Evolutionary conservation across 1,284 basidiomycete species (phyloP).

Genomic region (Cutaneotrichosporon sp.): DNA sequence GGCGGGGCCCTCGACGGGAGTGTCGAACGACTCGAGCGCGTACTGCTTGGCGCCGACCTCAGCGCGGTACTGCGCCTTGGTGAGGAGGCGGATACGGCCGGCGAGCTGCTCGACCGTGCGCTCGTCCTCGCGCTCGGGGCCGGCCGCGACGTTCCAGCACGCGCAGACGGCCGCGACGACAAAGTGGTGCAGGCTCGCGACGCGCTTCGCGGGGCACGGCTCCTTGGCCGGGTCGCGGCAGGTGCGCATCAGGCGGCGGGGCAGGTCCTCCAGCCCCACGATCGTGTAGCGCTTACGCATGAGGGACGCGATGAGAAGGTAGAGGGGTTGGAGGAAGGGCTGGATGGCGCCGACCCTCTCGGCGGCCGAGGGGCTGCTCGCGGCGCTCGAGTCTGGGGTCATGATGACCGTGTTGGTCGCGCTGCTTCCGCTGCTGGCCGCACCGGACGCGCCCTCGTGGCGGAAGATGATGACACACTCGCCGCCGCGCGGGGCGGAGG

Average conservation of each 20-base stretch:
- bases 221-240: background rate
- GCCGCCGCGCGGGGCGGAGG: background rate
- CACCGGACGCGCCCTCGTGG: background rate
- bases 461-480: constrained; percentile 1
- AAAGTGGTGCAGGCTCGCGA: background rate
- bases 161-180: background rate
- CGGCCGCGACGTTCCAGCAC: background rate
- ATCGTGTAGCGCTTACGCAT: background rate
- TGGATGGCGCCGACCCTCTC: background rate
- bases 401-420: background rate
- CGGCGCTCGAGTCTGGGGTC: background rate
- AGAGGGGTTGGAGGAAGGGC: background rate
- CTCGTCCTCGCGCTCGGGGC: background rate
- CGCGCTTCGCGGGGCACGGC: background rate
- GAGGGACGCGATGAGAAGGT: background rate
- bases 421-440: background rate
- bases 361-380: background rate
- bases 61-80: background rate
- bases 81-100: background rate
- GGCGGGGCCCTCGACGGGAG: background rate
- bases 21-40: background rate
- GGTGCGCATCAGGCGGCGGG: background rate
- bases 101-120: background rate
- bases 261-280: background rate
- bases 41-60: background rate